These are phyloP conservation scores for Usnea hakonensis DNA, from an alignment of 495 filamentous ascomycete species.

Conservation along the genomic window DNA sequence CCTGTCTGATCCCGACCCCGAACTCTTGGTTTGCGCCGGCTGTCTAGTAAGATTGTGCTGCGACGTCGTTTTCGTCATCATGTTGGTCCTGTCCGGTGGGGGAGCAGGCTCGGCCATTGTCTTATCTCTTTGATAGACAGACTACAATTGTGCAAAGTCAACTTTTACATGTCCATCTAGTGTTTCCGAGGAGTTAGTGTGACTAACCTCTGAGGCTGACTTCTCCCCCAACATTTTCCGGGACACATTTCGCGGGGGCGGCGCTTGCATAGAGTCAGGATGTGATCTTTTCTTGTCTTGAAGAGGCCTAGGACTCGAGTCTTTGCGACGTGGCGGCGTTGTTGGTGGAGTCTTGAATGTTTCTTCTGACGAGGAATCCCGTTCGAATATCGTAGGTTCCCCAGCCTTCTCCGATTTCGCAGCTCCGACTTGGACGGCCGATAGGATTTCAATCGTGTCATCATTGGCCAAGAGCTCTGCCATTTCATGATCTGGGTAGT, in stretches of 20 bases:
- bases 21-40: not conserved
- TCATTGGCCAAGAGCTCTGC: not conserved
- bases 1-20: not conserved
- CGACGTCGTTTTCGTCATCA: not conserved
- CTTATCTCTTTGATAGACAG: not conserved
- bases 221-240: not conserved
- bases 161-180: not conserved
- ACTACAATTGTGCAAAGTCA: not conserved
- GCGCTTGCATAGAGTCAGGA: conserved; percentile 7
- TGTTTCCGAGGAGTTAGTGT: not conserved
- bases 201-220: not conserved
- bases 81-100: not conserved
- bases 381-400: not conserved
- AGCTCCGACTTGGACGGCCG: not conserved
- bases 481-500: conserved; percentile 8
- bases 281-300: conserved; percentile 1
- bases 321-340: conserved; percentile 7
- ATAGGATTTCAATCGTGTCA: not conserved
- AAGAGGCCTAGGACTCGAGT: not conserved
- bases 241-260: conserved; percentile 9
- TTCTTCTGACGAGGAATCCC: conserved; percentile 2
- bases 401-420: not conserved
- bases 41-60: not conserved
- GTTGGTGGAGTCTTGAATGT: conserved; percentile 14
- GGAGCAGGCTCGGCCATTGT: not conserved